Conservation (phyloP, 305 asterid genomes). For the Petunia hybrid region DNA sequence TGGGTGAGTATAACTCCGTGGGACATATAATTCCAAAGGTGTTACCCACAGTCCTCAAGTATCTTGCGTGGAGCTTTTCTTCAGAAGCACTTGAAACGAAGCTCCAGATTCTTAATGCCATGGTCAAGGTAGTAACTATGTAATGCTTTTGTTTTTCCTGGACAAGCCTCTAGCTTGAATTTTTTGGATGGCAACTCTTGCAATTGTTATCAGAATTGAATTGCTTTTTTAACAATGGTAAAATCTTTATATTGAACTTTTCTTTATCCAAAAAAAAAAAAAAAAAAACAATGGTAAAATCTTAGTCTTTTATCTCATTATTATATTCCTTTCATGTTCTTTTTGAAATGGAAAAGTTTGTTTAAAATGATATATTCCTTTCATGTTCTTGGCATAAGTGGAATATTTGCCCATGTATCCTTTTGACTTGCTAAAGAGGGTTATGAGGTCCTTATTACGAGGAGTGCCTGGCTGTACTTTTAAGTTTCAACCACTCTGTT, state of each 20-base stretch:
- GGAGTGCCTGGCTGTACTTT: constrained; percentile 23
- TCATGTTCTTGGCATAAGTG: constrained; percentile 27
- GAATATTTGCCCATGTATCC: constrained; percentile 13
- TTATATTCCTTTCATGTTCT: constrained; percentile 22
- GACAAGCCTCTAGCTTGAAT: constrained; percentile 9
- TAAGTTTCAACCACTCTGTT: not conserved
- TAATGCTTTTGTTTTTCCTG: constrained; percentile 30
- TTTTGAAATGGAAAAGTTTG: not conserved
- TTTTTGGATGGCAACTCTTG: not conserved
- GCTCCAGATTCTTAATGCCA: constrained; percentile 89
- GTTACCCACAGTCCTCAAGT: constrained; percentile 67
- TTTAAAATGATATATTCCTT: not conserved
- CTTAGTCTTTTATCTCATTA: not conserved
- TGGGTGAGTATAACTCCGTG: constrained; percentile 79
- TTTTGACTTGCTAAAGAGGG: constrained; percentile 1
- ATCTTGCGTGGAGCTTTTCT: constrained; percentile 77
- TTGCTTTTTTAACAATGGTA: not conserved
- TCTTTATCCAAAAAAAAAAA: no score
- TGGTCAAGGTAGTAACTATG: constrained; percentile 66
- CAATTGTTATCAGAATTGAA: not conserved
- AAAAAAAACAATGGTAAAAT: not conserved
- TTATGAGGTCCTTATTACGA: constrained; percentile 17
- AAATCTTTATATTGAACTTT: not conserved
- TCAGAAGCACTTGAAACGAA: constrained; percentile 77
- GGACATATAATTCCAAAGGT: constrained; percentile 72